Evolutionary conservation across 495 filamentous ascomycete species (phyloP).

Genomic region (Podospora anserina): DNA sequence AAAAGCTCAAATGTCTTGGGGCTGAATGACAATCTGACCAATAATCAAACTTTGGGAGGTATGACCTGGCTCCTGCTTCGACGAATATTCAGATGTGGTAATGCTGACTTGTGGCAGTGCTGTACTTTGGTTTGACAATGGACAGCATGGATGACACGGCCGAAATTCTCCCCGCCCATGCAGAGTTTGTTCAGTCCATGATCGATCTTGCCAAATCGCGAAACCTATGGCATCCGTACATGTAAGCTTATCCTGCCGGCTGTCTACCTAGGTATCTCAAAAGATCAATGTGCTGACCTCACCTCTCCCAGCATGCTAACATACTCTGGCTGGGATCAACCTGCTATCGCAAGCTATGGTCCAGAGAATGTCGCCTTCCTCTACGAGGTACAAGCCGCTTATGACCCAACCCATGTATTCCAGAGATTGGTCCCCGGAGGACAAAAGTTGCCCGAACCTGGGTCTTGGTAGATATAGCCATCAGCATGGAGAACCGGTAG

Average conservation of each 20-base stretch:
- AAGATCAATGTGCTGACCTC: too few species aligned
- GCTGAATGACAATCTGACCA: background rate
- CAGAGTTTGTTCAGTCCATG: background rate
- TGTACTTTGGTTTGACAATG: background rate
- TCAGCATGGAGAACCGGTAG: background rate
- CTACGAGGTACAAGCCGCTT: background rate
- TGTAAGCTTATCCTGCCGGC: background rate
- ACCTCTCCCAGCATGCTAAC: background rate
- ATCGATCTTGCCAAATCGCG: background rate
- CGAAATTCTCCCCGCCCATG: background rate
- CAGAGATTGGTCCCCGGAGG: slow-evolving; percentile 1
- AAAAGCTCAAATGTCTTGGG: background rate
- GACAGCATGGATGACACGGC: background rate
- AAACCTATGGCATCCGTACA: background rate
- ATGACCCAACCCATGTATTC: slow-evolving; percentile 4
- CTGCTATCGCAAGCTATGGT: background rate
- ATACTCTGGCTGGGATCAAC: background rate
- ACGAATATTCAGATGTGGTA: background rate
- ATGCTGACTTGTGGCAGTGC: background rate
- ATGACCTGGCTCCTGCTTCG: background rate
- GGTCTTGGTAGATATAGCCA: background rate
- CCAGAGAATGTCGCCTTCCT: background rate
- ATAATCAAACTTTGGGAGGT: background rate
- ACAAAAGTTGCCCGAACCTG: slow-evolving; percentile 2
- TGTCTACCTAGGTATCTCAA: background rate